Evolutionary conservation across 345 rosid species (phyloP), one percentile per base, ranked within the genome.

Genomic region (Nephelium lappaceum): DNA sequence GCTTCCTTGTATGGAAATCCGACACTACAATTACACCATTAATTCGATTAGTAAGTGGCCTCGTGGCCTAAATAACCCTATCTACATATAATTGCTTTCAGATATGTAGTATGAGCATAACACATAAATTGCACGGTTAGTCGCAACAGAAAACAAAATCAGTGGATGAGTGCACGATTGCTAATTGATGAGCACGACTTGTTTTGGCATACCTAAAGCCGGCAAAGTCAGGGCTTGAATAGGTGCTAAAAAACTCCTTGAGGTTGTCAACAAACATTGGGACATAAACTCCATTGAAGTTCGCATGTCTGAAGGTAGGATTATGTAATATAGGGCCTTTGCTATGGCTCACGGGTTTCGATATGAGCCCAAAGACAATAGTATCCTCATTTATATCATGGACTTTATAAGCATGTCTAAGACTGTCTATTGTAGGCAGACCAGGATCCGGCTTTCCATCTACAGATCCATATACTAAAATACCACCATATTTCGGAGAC

Each of bases 291-390:
- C 90, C 92, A 73, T 89, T 91, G 76, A 71, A 84, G 73, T 83
- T 80, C 27, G 72, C 80, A 38, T 82, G 87, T 82, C 88, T 86
- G 80, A 91, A 71, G 67, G 90, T 80, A 49, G 92, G 89, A 80
- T 91, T 91, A 69, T 87, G 92, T 87, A 91, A 73, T n/a, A 91
- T 31, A 14, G 91, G 92, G 36, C 92, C 90, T 84, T 91, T 89
- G 83, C 92, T 91, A 80, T 91, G 94, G 68, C 89, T 66, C 16
- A 91, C 87, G 11, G 92, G 94, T 75, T 91, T 91, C 8, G 92
- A 89, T 66, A 89, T 73, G 24, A 89, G 87, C 71, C 94, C 94
- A 9, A 87, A 87, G 75, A 89, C 85, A 80, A 77, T 82, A 23
- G 90, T 89, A 39, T 84, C 87, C 3, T 85, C 73, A 67, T 86